Base-by-base conservation (phyloP, 2,329 filamentous ascomycete species). In the Zelopaecilomyces penicillatus region DNA sequence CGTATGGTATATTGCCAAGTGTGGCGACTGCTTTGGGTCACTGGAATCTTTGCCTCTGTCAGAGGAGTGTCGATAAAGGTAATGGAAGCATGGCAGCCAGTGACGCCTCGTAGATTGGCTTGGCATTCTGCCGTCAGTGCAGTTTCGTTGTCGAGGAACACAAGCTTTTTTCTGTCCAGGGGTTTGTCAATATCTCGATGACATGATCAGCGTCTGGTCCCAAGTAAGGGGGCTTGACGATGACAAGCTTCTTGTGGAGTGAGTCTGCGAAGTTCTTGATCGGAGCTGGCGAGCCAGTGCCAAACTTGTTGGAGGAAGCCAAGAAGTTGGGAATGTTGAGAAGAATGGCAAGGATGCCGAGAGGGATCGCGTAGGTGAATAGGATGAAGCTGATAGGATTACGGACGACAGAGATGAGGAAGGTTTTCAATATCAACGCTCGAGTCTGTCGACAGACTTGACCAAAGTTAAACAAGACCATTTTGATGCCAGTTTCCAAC, bases 1-100 rank as follows among this genome's bases (percentile, higher is more conserved):
- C 53, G 50, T 32, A 64, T 50, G 1, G 51, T 54, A 42, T 63
- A 63, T 26, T 55, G 52, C 57, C 58, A 64, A 9, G 52, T 56
- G 31, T 57, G 52, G 7, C 48, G 49, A 28, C 38, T 27, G 6
- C 42, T 43, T 26, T 47, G 42, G 12, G 46, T 44, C 6, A 43
- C 27, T 8, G 44, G 26, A 3, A 41, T 27, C 5, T 26, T 34
- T 6, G 10, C 34, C 10, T 36, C 46, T 4, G 56, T 60, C 36
- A 52, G 43, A 5, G 58, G 60, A 5, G 57, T 60, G 50, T 64
- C 59, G 37, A 43, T 41, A 44, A 64, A 60, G 28, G 42, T 52
- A 6, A 64, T 47, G 27, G 54, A 44, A 37, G 56, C 60, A 38
- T 58, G 56, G 46, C 60, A 64, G 41, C 52, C 48, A 37, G 54